Conservation (phyloP, 768 basidiomycete species). For the Tylopilus intermedius region DNA sequence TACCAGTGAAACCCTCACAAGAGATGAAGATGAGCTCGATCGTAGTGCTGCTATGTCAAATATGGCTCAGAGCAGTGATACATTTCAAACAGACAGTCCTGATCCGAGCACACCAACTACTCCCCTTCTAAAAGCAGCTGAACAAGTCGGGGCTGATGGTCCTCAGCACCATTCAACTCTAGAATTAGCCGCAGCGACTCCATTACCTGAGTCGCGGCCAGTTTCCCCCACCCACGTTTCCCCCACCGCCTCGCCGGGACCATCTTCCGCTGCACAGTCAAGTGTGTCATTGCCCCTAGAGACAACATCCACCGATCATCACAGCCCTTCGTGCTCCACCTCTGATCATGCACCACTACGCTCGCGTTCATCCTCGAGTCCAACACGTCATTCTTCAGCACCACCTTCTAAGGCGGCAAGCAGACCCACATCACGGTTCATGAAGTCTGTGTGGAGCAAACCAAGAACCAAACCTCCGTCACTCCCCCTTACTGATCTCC, state of each 20-base stretch:
- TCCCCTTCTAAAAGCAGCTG: neutral
- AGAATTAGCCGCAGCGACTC: conserved; percentile 15
- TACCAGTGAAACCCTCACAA: neutral
- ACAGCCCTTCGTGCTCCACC: neutral
- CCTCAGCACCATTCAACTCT: neutral
- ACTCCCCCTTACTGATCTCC: conserved; percentile 45
- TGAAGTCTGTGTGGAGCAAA: conserved; percentile 6
- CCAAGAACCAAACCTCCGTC: conserved; percentile 21
- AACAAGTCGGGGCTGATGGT: neutral
- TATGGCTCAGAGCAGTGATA: neutral
- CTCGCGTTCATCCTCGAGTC: conserved; percentile 9
- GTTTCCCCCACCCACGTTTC: neutral
- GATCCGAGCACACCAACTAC: neutral
- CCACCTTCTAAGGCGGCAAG: neutral
- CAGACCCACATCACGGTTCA: conserved; percentile 1
- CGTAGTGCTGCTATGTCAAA: neutral
- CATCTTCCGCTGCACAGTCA: neutral
- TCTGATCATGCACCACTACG: neutral
- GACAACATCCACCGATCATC: neutral
- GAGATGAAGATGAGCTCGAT: neutral
- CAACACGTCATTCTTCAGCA: neutral
- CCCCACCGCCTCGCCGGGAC: neutral
- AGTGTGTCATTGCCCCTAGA: neutral
- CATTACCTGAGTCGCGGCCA: conserved; percentile 20
- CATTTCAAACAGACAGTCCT: neutral